Conservation (phyloP, 768 basidiomycete genomes). For the Termitomyces sp. region DNA sequence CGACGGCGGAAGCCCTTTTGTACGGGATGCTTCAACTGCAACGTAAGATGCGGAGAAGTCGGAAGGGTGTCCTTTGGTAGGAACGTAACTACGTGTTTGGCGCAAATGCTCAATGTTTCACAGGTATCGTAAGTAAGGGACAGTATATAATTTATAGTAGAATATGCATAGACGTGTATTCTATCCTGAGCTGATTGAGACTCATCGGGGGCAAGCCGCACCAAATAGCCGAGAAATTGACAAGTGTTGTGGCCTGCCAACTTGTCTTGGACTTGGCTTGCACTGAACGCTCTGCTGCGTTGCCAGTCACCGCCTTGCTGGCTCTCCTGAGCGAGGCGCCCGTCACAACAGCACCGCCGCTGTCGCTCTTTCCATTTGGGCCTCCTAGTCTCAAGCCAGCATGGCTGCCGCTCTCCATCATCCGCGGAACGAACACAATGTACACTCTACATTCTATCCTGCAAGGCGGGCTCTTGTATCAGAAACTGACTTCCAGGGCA, state of each 20-base stretch:
- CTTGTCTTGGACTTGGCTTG: neutral
- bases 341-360: neutral
- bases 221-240: slow-evolving; percentile 13
- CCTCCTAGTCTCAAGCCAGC: slow-evolving; percentile 19
- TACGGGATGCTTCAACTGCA: slow-evolving; percentile 97
- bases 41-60: slow-evolving; percentile 88
- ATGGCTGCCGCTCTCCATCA: slow-evolving; percentile 50
- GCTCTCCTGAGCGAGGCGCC: neutral
- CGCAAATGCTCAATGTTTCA: slow-evolving; percentile 1
- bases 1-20: slow-evolving; percentile 93
- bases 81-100: neutral
- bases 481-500: slow-evolving; percentile 60
- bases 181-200: neutral
- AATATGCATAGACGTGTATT: slow-evolving; percentile 6
- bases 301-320: too few species aligned
- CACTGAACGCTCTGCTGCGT: neutral
- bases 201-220: slow-evolving; percentile 7
- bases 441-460: slow-evolving; percentile 38
- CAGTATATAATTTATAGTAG: neutral
- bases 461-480: slow-evolving; percentile 40
- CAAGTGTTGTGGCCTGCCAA: slow-evolving; percentile 9
- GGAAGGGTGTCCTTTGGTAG: slow-evolving; percentile 87
- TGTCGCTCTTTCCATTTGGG: slow-evolving; percentile 1
- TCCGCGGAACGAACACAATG: slow-evolving; percentile 32
- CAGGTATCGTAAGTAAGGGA: slow-evolving; percentile 53